Evolutionary conservation across 2,329 filamentous ascomycete species (phyloP).

Genomic region (Alternaria postmessia): DNA sequence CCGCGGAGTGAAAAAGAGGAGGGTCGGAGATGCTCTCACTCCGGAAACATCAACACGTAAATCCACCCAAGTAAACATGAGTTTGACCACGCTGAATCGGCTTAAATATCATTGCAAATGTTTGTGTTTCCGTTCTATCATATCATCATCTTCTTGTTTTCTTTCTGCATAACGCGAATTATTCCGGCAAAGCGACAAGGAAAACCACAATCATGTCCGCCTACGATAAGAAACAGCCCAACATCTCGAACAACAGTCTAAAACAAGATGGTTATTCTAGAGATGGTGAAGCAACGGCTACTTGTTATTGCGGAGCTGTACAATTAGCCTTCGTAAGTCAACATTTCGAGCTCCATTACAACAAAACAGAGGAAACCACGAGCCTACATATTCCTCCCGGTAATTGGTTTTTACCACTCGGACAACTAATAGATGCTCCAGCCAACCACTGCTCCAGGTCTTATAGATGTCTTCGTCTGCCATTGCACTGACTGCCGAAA

Average conservation of each 20-base stretch:
- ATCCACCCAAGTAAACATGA: neutral
- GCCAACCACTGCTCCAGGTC: conserved; percentile 34
- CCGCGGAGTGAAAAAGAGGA: neutral
- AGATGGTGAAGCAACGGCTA: conserved; percentile 39
- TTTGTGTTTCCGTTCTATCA: neutral
- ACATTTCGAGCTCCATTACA: neutral
- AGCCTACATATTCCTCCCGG: neutral
- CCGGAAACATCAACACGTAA: neutral
- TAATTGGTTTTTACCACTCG: no score
- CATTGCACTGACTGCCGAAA: conserved; percentile 66
- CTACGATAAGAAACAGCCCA: neutral
- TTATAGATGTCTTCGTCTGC: conserved; percentile 64
- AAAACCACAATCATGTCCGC: neutral
- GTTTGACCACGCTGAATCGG: neutral
- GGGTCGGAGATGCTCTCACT: neutral
- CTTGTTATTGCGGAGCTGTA: conserved; percentile 43
- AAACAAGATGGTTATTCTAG: conserved; percentile 1
- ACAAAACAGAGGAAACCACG: neutral
- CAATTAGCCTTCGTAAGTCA: conserved; percentile 31
- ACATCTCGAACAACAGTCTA: neutral
- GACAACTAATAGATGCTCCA: neutral
- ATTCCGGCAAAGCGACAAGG: neutral
- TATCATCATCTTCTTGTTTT: neutral
- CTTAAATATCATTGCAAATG: neutral
- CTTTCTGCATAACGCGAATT: neutral